Evolutionary conservation across 1,284 basidiomycete species (phyloP), one percentile per base, ranked within the genome.

Genomic region (Ceratobasidium sp.): DNA sequence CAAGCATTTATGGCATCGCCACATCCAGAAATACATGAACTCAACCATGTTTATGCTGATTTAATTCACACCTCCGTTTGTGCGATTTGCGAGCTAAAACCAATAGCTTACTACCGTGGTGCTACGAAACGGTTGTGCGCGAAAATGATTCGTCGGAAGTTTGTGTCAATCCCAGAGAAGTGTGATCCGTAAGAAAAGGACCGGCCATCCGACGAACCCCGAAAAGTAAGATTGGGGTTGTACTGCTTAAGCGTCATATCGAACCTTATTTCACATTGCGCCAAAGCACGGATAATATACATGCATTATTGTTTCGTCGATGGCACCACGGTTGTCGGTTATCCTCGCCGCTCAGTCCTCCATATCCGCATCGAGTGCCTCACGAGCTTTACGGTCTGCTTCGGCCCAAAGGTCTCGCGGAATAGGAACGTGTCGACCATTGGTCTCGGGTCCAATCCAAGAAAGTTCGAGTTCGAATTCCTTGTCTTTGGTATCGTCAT

Each of bases 391-490:
- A 76, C 87, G 87, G 82, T 98, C 94, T 51, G 97, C 98, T 82
- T 97, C 95, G 33, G 91, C 88, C 66, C 92, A 87, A 78, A 99
- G 86, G 56, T 96, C 95, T 76, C 89, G 90, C 39, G 97, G 97
- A 73, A 99, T 95, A 15, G 90, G 88, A 39, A 89, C 86, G 84
- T 99, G 96, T 71, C 92, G 85, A 63, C 90, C 91, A 35, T 92
- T 91, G 28, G 94, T 94, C 85, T 98, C 95, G 35, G 91, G 88
- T 37, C 96, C 91, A 77, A 99, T 91, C 98, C 98, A 99, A 49
- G 96, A 95, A 88, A 99, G 90, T 84, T 99, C 98, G 31, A 99
- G 89, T 84, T 99, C 98, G 81, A 99, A 99, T 73, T 96, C 94
- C 83, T 98, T 98, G 86, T 99, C 97, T 84, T 99, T 98, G 76